These are phyloP conservation scores for Rhizopus stolonifer DNA, from an alignment of 371 early-diverging fungal species.

Conservation along the genomic window DNA sequence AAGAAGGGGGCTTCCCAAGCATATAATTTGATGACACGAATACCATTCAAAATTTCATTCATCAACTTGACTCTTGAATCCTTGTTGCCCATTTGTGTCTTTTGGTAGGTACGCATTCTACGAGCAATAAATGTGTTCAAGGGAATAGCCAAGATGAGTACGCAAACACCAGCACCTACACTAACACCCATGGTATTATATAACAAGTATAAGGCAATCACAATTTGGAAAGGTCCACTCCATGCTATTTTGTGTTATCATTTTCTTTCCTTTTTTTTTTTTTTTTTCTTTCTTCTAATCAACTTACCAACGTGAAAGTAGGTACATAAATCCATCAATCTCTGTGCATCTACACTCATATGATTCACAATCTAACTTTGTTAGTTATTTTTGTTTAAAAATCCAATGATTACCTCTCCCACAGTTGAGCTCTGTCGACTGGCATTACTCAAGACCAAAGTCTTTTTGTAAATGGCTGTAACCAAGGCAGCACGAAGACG, in stretches of 20 bases:
- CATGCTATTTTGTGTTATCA: constrained; percentile 53
- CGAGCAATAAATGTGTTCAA: constrained; percentile 64
- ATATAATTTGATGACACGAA: constrained; percentile 89
- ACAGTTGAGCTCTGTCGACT: constrained; percentile 82
- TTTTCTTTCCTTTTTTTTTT: too few species aligned
- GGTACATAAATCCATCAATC: constrained; percentile 66
- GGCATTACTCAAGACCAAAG: constrained; percentile 75
- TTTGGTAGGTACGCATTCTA: constrained; percentile 72
- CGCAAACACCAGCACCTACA: constrained; percentile 84
- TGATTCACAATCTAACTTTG: constrained; percentile 89
- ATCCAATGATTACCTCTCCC: constrained; percentile 52
- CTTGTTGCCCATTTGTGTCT: constrained; percentile 89
- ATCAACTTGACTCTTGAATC: constrained; percentile 88
- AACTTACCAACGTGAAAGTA: constrained; percentile 70
- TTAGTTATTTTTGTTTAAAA: background rate
- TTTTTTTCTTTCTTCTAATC: too few species aligned
- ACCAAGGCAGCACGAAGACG: constrained; percentile 80
- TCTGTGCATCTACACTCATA: constrained; percentile 90
- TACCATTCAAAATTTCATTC: constrained; percentile 91
- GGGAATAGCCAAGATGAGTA: constrained; percentile 80
- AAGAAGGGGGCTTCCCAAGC: constrained; percentile 76
- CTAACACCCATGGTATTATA: constrained; percentile 83
- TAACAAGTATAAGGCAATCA: constrained; percentile 76
- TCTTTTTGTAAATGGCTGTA: constrained; percentile 88
- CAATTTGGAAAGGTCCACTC: constrained; percentile 92